These are phyloP conservation scores for Syncephalastrum sp. DNA, from an alignment of 371 early-diverging fungal species.

Conservation along the genomic window DNA sequence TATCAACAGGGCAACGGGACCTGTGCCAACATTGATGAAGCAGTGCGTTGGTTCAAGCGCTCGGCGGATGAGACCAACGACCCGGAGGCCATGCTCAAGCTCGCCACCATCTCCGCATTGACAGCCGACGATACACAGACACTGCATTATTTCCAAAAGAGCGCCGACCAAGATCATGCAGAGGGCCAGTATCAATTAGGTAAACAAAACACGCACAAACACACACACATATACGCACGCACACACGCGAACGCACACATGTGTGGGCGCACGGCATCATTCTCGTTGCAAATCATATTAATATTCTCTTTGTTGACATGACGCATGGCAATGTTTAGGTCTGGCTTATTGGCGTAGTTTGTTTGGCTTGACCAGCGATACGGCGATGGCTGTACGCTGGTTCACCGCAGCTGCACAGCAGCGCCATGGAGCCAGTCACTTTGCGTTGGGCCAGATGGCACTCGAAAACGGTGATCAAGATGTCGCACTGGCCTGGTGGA, in stretches of 20 bases:
- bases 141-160: conserved; percentile 17
- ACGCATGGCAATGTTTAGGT: not conserved
- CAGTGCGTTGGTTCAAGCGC: conserved; percentile 26
- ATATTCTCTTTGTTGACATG: not conserved
- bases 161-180: conserved; percentile 30
- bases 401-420: conserved; percentile 36
- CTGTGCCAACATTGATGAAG: conserved; percentile 13
- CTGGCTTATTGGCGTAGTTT: conserved; percentile 32
- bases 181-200: conserved; percentile 43
- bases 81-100: conserved; percentile 25
- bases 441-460: conserved; percentile 39
- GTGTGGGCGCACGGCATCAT: too few relatives aligned
- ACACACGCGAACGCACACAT: too few relatives aligned
- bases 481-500: conserved; percentile 32
- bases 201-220: conserved; percentile 3
- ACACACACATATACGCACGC: too few relatives aligned
- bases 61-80: conserved; percentile 27
- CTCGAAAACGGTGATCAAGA: conserved; percentile 28
- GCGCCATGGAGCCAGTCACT: conserved; percentile 28
- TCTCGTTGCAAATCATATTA: not conserved
- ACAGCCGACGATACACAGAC: conserved; percentile 14
- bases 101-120: conserved; percentile 24
- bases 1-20: conserved; percentile 34
- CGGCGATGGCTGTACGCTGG: conserved; percentile 28
- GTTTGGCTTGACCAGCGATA: conserved; percentile 15